Conservation (phyloP, 164 flowering plant species). For the Pachysandra terminalis region DNA sequence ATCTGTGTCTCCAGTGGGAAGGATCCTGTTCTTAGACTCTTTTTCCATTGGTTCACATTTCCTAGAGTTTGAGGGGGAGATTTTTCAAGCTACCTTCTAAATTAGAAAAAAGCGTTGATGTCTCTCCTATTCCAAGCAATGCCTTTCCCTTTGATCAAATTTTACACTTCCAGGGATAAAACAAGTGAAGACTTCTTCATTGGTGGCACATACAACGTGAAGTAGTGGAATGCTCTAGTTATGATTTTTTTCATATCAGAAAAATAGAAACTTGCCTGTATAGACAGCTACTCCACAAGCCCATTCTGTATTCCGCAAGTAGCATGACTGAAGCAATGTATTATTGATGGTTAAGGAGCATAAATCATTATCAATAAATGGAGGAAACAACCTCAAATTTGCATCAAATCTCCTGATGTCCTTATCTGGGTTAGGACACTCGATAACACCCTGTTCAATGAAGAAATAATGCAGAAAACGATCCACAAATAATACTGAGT, state of each 20-base stretch:
- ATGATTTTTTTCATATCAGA: neutral
- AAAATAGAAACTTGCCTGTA: conserved; percentile 62
- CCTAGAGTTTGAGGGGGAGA: no score
- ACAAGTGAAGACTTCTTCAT: neutral
- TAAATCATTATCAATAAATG: conserved; percentile 92
- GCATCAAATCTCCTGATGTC: conserved; percentile 97
- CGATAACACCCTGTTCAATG: conserved; percentile 79
- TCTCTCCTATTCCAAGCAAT: no score
- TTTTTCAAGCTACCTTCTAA: no score
- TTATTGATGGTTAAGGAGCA: conserved; percentile 93
- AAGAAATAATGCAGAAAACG: neutral
- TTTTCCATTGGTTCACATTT: no score
- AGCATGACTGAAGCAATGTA: conserved; percentile 96
- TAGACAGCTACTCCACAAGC: conserved; percentile 98
- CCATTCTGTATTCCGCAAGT: conserved; percentile 96
- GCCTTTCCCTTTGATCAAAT: no score
- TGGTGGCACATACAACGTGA: neutral
- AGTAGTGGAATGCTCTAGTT: neutral
- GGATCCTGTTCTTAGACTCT: no score
- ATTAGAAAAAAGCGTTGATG: no score
- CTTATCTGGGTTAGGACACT: conserved; percentile 92
- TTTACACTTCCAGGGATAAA: neutral
- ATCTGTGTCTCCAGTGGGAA: no score
- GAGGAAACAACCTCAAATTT: conserved; percentile 88
- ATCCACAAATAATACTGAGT: neutral